Percentiles rank a stretch among this genome's conserved stretches.
phyloP scores from a whole-genome alignment of 2,329 filamentous ascomycete species.

The Huntiella bhutanensis region DNA sequence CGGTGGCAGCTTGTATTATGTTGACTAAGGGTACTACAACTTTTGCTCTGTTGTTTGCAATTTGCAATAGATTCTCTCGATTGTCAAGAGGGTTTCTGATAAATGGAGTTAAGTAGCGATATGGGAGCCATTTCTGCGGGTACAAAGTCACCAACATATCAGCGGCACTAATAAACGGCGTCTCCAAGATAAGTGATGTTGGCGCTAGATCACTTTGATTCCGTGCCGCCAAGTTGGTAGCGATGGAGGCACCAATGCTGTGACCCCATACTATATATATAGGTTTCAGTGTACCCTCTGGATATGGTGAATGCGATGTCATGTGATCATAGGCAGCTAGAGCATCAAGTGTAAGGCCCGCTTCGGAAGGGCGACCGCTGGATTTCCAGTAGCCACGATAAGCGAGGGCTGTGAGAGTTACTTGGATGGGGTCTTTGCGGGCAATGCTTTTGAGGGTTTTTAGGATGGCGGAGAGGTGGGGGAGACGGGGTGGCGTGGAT shows the following conservation, averaged over 20 bases:
- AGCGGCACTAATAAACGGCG: slow-evolving; percentile 52
- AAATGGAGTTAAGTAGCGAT: slow-evolving; percentile 56
- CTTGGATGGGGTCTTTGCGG: slow-evolving; percentile 18
- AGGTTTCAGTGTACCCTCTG: slow-evolving; percentile 14
- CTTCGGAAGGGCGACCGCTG: slow-evolving; percentile 48
- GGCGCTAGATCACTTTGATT: not conserved
- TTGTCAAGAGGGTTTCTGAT: slow-evolving; percentile 44
- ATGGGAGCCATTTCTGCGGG: slow-evolving; percentile 63
- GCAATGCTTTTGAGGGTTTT: slow-evolving; percentile 24
- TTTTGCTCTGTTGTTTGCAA: slow-evolving; percentile 17
- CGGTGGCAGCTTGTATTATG: slow-evolving; percentile 36
- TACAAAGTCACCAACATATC: slow-evolving; percentile 56
- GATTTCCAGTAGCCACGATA: slow-evolving; percentile 68
- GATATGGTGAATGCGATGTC: not conserved
- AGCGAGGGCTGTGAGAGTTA: slow-evolving; percentile 35
- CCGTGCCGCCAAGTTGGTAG: slow-evolving; percentile 34
- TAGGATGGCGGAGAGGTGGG: slow-evolving; percentile 35
- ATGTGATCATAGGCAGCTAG: slow-evolving; percentile 32
- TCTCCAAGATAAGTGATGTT: slow-evolving; percentile 46
- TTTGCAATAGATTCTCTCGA: slow-evolving; percentile 26
- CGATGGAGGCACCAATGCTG: slow-evolving; percentile 56
- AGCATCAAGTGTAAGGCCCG: slow-evolving; percentile 50
- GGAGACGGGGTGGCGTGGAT: slow-evolving; percentile 36
- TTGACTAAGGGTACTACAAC: slow-evolving; percentile 21
- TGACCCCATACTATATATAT: slow-evolving; percentile 54